Conservation (phyloP, 164 flowering plant species). For the Nymphaea thermarum region DNA sequence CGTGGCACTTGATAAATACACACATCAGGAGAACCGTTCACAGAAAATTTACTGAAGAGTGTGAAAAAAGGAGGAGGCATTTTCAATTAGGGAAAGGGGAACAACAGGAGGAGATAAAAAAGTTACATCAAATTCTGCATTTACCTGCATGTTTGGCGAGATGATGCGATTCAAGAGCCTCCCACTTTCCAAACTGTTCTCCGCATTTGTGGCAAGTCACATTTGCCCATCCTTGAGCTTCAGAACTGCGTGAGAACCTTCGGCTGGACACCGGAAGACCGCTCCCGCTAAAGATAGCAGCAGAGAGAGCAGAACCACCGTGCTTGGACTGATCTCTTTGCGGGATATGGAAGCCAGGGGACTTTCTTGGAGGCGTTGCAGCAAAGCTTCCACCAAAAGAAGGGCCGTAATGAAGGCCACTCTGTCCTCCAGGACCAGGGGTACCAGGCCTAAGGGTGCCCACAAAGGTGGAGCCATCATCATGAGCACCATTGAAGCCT, state of each 20-base stretch:
- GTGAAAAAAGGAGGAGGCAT: no score
- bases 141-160: slow-evolving; percentile 93
- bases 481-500: slow-evolving; percentile 27
- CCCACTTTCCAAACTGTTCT: slow-evolving; percentile 74
- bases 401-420: slow-evolving; percentile 41
- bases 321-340: slow-evolving; percentile 28
- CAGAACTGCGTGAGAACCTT: slow-evolving; percentile 28
- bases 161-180: slow-evolving; percentile 84
- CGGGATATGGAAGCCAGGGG: slow-evolving; percentile 20
- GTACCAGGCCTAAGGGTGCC: slow-evolving; percentile 92
- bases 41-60: no score
- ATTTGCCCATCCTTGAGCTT: slow-evolving; percentile 26
- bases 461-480: slow-evolving; percentile 42
- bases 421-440: slow-evolving; percentile 83
- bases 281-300: slow-evolving; percentile 1
- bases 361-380: slow-evolving; percentile 34
- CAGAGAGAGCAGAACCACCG: slow-evolving; percentile 19
- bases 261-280: slow-evolving; percentile 11
- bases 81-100: no score
- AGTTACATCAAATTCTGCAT: no score
- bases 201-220: slow-evolving; percentile 84
- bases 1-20: no score
- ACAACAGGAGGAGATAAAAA: no score
- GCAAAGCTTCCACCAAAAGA: slow-evolving; percentile 4
- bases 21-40: no score